Base-by-base conservation (phyloP, 306 rosid species). In the Acacia melanoxylon region DNA sequence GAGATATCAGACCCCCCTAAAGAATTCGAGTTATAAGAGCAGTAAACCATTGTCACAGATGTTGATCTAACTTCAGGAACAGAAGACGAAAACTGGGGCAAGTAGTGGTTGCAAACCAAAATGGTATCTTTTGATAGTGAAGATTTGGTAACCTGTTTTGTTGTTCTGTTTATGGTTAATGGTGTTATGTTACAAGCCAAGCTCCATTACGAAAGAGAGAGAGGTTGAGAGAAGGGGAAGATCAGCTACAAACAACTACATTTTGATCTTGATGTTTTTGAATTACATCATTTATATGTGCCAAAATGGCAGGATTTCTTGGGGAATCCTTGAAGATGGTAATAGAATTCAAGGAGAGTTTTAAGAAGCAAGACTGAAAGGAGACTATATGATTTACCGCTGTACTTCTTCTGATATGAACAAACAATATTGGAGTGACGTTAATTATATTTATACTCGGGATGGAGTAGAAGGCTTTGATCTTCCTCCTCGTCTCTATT, bases 21-120 rank as follows among this genome's bases (percentile, higher is more conserved):
- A 67, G 84, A 68, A 72, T 77, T 81, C 7, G 86, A 74, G 83
- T 51, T 83, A 69, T 56, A 83, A 61, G 84, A 49, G 74, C 66
- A 84, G 56, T 74, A 84, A 52, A 66, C 86, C 93, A 83, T 83
- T 35, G 7, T 20, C 40, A 19, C 51, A 1, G 72, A 61, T 27
- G 49, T 16, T 54, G 46, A 31, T 8, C 8, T 37, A 52, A 78
- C 2, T 27, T 29, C 54, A 86, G 41, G 89, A 73, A 83, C 86
- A 86, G 24, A 81, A 86, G 66, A 71, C 78, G 77, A 75, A 81
- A 15, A 84, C 62, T 7, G 76, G 95, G 91, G 20, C 91, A 89
- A 74, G 89, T 77, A 0, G 85, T 87, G 49, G 89, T 90, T 77
- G 90, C 82, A 70, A 89, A 88, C 91, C 90, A 86, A 59, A 89